Conservation (phyloP, 768 basidiomycete species). For the Boletus reticuloceps region DNA sequence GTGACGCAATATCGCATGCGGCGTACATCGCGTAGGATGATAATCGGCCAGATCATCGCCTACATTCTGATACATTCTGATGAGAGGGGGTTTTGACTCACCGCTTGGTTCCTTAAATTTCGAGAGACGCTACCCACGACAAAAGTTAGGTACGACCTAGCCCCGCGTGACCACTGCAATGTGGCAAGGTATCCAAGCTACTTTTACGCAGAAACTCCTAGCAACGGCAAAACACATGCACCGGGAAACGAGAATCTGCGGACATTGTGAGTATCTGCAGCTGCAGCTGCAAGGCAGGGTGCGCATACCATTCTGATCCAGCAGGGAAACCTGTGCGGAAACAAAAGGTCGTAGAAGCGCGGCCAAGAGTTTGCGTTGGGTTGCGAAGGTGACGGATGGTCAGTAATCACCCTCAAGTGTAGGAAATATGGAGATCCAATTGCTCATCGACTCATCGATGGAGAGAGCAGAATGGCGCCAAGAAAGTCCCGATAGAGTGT, state of each 20-base stretch:
- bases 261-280: background rate
- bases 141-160: slow-evolving; percentile 2
- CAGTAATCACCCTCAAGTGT: background rate
- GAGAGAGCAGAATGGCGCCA: too few relatives aligned
- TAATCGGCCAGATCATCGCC: background rate
- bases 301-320: background rate
- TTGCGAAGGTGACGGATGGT: background rate
- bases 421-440: background rate
- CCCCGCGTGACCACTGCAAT: background rate
- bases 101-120: background rate
- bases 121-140: background rate
- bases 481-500: too few relatives aligned
- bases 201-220: background rate
- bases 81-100: too few relatives aligned
- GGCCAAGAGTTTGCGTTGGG: background rate
- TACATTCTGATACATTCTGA: too few relatives aligned
- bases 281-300: background rate
- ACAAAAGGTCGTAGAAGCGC: background rate
- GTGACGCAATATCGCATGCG: too few relatives aligned
- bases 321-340: background rate
- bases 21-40: background rate
- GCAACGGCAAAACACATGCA: background rate
- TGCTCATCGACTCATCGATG: background rate
- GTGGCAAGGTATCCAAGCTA: background rate
- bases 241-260: background rate